These are phyloP conservation scores for Tricholoma sp. DNA, from an alignment of 768 basidiomycete species.

Conservation along the genomic window DNA sequence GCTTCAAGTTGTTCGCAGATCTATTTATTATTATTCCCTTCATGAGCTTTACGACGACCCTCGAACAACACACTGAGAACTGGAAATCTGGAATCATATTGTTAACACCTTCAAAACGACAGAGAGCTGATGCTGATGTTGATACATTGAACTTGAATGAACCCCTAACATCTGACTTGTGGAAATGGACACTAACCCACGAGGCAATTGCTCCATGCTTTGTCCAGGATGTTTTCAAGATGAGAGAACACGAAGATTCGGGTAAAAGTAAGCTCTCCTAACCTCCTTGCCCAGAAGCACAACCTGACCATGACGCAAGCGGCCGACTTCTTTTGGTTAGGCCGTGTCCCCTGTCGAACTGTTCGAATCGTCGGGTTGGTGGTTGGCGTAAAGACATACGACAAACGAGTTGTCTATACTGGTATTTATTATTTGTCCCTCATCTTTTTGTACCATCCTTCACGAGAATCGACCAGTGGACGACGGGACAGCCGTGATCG, in stretches of 20 bases:
- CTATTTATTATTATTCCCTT: too few species aligned
- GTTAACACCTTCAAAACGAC: slow-evolving; percentile 20
- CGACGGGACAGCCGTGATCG: slow-evolving; percentile 70
- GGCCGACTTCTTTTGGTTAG: slow-evolving; percentile 65
- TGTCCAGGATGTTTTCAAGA: slow-evolving; percentile 43
- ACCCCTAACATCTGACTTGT: slow-evolving; percentile 27
- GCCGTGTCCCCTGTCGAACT: slow-evolving; percentile 62
- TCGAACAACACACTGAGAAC: slow-evolving; percentile 5
- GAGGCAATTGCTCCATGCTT: slow-evolving; percentile 54
- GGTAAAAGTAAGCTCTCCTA: slow-evolving; percentile 17
- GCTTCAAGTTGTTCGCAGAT: too few species aligned
- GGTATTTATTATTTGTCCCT: slow-evolving; percentile 30
- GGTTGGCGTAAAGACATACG: slow-evolving; percentile 56
- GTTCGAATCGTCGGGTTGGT: slow-evolving; percentile 59
- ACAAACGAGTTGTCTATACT: slow-evolving; percentile 55
- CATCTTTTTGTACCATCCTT: background rate
- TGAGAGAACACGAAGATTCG: slow-evolving; percentile 33
- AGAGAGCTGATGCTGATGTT: background rate
- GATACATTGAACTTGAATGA: background rate
- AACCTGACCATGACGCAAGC: slow-evolving; percentile 27
- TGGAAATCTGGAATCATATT: slow-evolving; percentile 7
- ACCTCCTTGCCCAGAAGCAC: background rate
- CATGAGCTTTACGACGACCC: slow-evolving; percentile 21
- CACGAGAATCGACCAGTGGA: slow-evolving; percentile 48
- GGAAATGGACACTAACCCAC: slow-evolving; percentile 53